These are phyloP conservation scores for Neolentinus lepideus DNA, from an alignment of 1,284 basidiomycete species.

Conservation along the genomic window DNA sequence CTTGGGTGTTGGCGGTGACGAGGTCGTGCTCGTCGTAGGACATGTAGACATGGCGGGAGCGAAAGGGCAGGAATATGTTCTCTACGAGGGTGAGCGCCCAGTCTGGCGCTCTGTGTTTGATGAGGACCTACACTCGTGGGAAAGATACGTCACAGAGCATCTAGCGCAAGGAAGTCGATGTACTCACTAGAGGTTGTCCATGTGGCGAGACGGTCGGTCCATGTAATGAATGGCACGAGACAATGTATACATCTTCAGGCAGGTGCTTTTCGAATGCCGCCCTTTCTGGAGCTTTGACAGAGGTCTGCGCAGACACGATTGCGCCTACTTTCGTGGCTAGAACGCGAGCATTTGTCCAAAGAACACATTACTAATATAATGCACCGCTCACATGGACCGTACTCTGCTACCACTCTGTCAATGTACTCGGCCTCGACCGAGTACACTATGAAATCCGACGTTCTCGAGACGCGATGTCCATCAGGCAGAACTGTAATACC, in stretches of 20 bases:
- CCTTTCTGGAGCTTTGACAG: constrained; percentile 93
- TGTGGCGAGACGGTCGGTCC: constrained; percentile 87
- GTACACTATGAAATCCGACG: constrained; percentile 87
- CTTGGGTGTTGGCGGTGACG: constrained; percentile 97
- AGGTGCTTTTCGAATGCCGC: constrained; percentile 88
- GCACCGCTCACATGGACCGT: constrained; percentile 75
- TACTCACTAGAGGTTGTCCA: constrained; percentile 85
- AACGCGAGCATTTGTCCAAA: constrained; percentile 5
- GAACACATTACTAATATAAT: neutral
- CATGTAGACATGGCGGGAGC: constrained; percentile 85
- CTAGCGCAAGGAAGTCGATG: neutral
- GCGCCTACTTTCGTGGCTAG: constrained; percentile 89
- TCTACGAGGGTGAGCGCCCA: constrained; percentile 78
- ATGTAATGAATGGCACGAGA: constrained; percentile 93
- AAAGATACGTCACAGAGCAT: constrained; percentile 1
- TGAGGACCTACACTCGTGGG: constrained; percentile 60
- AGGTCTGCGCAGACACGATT: constrained; percentile 93
- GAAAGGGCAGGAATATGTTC: constrained; percentile 76
- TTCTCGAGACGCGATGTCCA: constrained; percentile 80
- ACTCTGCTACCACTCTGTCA: constrained; percentile 76
- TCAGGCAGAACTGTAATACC: constrained; percentile 66
- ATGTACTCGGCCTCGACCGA: constrained; percentile 94
- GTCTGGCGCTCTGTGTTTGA: constrained; percentile 79
- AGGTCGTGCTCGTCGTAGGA: constrained; percentile 95
- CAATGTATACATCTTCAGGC: constrained; percentile 81